These are phyloP conservation scores for Vigna trinervia DNA, from an alignment of 306 rosid species.

Conservation along the genomic window DNA sequence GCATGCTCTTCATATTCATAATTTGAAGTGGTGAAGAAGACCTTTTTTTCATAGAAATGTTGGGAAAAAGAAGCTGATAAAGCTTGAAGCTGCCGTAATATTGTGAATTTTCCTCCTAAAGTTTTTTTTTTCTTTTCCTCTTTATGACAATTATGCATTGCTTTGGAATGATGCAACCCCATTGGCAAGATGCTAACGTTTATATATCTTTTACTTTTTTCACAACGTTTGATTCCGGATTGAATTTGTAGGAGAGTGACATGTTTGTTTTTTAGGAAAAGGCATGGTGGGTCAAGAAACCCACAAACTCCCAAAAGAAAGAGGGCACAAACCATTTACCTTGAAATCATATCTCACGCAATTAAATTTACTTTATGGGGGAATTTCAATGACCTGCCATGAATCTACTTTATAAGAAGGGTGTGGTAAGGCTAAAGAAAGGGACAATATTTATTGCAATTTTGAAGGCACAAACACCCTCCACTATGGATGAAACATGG, in stretches of 20 bases:
- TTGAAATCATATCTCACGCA: conserved; percentile 57
- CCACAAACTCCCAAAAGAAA: conserved; percentile 58
- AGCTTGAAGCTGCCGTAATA: not conserved
- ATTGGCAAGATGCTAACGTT: conserved; percentile 18
- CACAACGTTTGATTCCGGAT: conserved; percentile 47
- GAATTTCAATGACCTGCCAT: conserved; percentile 68
- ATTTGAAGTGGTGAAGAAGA: not conserved
- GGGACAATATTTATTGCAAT: conserved; percentile 57
- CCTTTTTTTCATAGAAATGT: not conserved
- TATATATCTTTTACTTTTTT: conserved; percentile 20
- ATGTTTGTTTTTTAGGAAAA: conserved; percentile 43
- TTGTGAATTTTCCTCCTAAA: not conserved
- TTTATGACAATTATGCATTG: not conserved
- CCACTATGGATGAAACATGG: conserved; percentile 56
- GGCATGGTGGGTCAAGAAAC: conserved; percentile 60
- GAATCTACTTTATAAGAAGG: conserved; percentile 59
- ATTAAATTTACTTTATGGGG: conserved; percentile 49
- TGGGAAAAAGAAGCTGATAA: not conserved
- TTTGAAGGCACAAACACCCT: conserved; percentile 46
- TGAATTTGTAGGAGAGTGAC: conserved; percentile 49
- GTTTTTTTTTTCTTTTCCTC: not conserved
- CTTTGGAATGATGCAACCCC: conserved; percentile 41
- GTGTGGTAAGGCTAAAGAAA: conserved; percentile 65
- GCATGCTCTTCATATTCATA: too few relatives aligned
- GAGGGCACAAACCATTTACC: conserved; percentile 53